Base-by-base conservation (phyloP, 768 basidiomycete genomes). In the Serendipita indica region DNA sequence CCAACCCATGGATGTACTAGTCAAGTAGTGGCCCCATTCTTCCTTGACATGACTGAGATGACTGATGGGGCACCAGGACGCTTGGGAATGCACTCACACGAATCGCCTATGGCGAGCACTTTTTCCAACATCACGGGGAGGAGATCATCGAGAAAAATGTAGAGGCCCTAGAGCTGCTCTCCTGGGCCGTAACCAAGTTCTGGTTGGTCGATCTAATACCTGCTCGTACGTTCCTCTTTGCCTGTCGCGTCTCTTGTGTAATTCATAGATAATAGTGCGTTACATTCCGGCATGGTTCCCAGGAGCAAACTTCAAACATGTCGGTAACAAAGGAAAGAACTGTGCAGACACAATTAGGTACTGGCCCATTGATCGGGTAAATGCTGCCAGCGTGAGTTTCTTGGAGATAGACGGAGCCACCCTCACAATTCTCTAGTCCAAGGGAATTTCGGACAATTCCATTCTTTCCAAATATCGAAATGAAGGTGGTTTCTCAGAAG, bases 231-330 rank as follows among this genome's bases (percentile, higher is more conserved):
- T 27, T 46, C 12, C n/a, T n/a, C n/a, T n/a, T n/a, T n/a, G n/a
- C n/a, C n/a, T n/a, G n/a, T n/a, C n/a, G n/a, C 32, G 49, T 54
- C 22, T 54, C 32, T 30, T 30, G 20, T 6, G 20, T 10, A 10
- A 10, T 5, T n/a, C 4, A 16, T 10, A 32, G 20, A 7, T 10
- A 22, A 18, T 30, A 54, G 49, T 54, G 10, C 49, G 49, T n/a
- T 33, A 54, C 30, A 30, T 54, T n/a, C 49, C 49, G 4, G 20
- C 49, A 27, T 54, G 49, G 49, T 16, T 54, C 30, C 49, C 49
- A 16, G 49, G 49, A 7, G 22, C 49, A 18, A 7, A 54, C n/a
- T 54, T 54, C 49, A 18, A 32, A 16, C 49, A n/a, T 18, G 81
- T 54, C 7, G 22, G n/a, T 54, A 10, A 28, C 22, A 10, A 25